Percentiles rank a stretch among this genome's conserved stretches.
Conservation (phyloP, 345 rosid genomes). For the Sonneratia caseolaris region DNA sequence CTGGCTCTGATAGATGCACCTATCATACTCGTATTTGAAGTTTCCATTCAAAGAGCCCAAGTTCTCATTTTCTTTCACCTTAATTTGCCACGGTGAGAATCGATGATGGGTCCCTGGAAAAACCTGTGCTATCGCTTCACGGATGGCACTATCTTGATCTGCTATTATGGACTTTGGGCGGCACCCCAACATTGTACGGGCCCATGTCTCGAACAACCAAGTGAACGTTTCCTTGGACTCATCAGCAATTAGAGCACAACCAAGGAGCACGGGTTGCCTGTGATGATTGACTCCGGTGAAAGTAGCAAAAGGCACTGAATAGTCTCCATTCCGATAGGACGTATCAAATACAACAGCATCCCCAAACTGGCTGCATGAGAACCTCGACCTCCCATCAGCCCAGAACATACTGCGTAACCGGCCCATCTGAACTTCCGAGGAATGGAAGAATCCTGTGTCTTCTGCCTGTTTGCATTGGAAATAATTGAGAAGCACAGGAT, state of each 20-base stretch:
- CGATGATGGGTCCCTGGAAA: constrained; percentile 73
- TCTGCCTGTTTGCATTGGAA: constrained; percentile 71
- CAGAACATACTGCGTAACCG: constrained; percentile 66
- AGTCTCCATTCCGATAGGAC: constrained; percentile 54
- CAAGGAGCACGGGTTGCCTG: constrained; percentile 78
- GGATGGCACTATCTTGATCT: constrained; percentile 68
- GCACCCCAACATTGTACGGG: constrained; percentile 63
- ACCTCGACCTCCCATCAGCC: constrained; percentile 92
- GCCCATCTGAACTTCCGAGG: constrained; percentile 48
- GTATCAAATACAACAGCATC: constrained; percentile 65
- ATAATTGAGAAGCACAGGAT: constrained; percentile 51
- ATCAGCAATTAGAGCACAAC: constrained; percentile 67
- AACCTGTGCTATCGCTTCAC: constrained; percentile 55
- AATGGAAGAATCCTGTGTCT: constrained; percentile 79
- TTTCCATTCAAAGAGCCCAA: constrained; percentile 44
- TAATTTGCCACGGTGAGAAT: constrained; percentile 68
- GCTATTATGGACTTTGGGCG: constrained; percentile 67
- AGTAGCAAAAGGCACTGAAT: constrained; percentile 66
- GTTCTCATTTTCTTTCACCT: constrained; percentile 51
- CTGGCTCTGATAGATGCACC: constrained; percentile 60
- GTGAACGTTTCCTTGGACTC: constrained; percentile 57
- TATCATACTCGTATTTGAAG: constrained; percentile 56
- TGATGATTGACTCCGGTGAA: constrained; percentile 85
- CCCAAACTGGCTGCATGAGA: constrained; percentile 77
- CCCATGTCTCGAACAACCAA: constrained; percentile 87